Base-by-base conservation (phyloP, 495 filamentous ascomycete species). In the Pseudoneurospora amorphoporcata region DNA sequence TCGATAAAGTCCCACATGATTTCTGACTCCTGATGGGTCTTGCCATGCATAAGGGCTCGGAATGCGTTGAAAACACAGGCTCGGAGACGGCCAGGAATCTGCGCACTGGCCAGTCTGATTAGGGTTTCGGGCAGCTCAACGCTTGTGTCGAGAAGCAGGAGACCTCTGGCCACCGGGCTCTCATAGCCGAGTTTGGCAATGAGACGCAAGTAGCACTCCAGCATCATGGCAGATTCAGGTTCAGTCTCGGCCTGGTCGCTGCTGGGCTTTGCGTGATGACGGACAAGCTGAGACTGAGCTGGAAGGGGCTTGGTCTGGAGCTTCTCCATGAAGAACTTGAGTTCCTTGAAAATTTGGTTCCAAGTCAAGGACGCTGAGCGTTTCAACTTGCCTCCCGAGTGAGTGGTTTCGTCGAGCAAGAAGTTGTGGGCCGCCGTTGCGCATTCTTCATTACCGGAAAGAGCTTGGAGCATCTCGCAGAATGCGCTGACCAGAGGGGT, bases 401-500 rank as follows among this genome's bases (percentile, higher is more conserved):
- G 89, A 53, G 90, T 86, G 29, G 90, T 89, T 82, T 99, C 95
- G 73, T 98, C 95, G 12, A 92, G 86, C 39, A 99, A 86, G 76
- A 99, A 99, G 65, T 87, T 86, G 79, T 99, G 94, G 2, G 94
- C 93, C 29, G 91, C 84, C 43, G 88, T 88, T 12, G 94, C 94
- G 75, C 91, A 92, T 69, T 92, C 88, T 70, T 92, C 88, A 41
- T 92, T 92, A 42, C 89, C 86, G 0, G 96, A 92, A 69, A 99
- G 87, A 2, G 94, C 89, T 76, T 92, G 90, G 10, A 99, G 85
- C 90, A 98, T 91, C 80, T 98, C 97, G 80, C 94, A 98, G 76
- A 98, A 98, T 17, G 94, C 94, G 76, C 93, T 94, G 70, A 94
- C 94, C 39, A 96, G 88, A 19, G 95, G 95, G 7, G 96, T 97